Conservation (phyloP, 176 grass and related monocot species). For the Aegilops bicornis region DNA sequence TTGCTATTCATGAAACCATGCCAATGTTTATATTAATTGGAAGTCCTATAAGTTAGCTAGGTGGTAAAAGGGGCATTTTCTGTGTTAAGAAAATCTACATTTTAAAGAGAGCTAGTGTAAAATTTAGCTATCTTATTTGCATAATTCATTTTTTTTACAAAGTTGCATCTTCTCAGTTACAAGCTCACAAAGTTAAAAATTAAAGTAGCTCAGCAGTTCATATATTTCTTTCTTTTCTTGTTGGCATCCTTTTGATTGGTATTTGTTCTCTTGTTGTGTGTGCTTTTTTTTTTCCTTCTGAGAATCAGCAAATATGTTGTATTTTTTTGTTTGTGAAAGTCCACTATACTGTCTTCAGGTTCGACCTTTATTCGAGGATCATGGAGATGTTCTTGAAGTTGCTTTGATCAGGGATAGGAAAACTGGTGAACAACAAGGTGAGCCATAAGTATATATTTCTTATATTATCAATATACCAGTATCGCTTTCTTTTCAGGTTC, state of each 20-base stretch:
- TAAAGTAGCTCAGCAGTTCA: neutral
- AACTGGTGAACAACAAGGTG: conserved; percentile 97
- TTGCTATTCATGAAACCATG: neutral
- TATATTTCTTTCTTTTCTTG: neutral
- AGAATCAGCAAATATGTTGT: conserved; percentile 7
- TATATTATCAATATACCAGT: conserved; percentile 40
- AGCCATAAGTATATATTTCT: conserved; percentile 36
- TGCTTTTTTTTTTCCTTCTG: neutral
- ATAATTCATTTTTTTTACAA: neutral
- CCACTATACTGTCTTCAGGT: conserved; percentile 44
- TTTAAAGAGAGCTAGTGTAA: neutral
- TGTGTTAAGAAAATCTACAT: neutral
- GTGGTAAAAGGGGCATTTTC: neutral
- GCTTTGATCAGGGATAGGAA: conserved; percentile 98
- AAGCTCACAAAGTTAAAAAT: conserved; percentile 1
- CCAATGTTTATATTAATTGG: neutral
- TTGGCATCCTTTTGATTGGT: neutral
- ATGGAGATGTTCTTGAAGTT: conserved; percentile 96
- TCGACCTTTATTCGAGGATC: conserved; percentile 93
- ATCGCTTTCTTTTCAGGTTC: conserved; percentile 86
- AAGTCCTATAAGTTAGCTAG: neutral
- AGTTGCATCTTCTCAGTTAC: neutral
- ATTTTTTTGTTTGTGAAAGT: conserved; percentile 14
- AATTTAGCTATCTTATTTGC: neutral
- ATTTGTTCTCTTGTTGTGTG: neutral